Conservation (phyloP, 2,329 filamentous ascomycete species). For the Sporothrix dimorphospora region DNA sequence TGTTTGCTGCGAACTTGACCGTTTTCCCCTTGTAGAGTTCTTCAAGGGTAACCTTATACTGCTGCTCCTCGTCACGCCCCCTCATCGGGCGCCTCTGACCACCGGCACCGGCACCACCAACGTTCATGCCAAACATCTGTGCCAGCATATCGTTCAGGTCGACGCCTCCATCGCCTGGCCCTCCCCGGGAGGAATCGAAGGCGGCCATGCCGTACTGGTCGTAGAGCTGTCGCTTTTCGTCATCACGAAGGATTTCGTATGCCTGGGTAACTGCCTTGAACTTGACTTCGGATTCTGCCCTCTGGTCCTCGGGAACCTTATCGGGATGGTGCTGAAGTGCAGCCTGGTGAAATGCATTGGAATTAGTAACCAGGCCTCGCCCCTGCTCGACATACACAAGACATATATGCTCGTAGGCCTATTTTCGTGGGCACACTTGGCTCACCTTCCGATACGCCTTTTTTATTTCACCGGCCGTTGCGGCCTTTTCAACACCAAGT, state of each 20-base stretch:
- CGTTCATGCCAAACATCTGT: constrained; percentile 86
- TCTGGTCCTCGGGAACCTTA: constrained; percentile 86
- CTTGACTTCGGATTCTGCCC: constrained; percentile 81
- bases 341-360: constrained; percentile 55
- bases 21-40: constrained; percentile 99
- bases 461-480: constrained; percentile 81
- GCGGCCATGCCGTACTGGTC: constrained; percentile 95
- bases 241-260: constrained; percentile 97
- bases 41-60: constrained; percentile 88
- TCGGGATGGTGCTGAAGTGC: constrained; percentile 90
- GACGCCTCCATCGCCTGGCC: constrained; percentile 66
- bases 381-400: background rate
- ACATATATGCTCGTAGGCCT: background rate
- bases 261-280: constrained; percentile 94
- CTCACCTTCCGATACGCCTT: constrained; percentile 93
- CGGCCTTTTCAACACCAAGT: constrained; percentile 72
- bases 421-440: background rate
- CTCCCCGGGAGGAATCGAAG: constrained; percentile 77
- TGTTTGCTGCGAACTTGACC: constrained; percentile 93
- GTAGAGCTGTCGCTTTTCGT: constrained; percentile 89
- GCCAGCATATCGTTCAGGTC: constrained; percentile 91
- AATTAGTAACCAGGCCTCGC: constrained; percentile 6
- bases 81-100: constrained; percentile 65
- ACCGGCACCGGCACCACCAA: constrained; percentile 52
- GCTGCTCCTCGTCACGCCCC: constrained; percentile 83